Evolutionary conservation across 441 rosid species (phyloP).

Genomic region (Aquilaria agallochum): DNA sequence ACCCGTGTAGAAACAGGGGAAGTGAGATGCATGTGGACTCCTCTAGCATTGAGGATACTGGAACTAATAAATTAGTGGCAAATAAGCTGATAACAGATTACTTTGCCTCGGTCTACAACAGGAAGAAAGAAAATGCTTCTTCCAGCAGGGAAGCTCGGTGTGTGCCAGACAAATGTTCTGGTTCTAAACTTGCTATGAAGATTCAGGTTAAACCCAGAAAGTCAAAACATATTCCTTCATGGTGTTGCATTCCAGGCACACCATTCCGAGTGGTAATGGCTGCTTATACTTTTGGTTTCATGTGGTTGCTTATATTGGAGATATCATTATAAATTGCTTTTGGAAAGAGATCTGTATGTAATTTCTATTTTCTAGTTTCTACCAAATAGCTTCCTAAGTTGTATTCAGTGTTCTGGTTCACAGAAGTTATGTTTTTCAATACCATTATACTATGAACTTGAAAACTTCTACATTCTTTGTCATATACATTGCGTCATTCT

Average conservation of each 20-base stretch:
- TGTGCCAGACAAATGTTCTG: constrained; percentile 31
- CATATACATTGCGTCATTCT: constrained; percentile 7
- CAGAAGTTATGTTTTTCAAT: neutral
- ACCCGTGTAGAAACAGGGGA: constrained; percentile 21
- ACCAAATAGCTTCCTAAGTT: too few relatives aligned
- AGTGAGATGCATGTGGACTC: constrained; percentile 30
- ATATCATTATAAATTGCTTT: too few relatives aligned
- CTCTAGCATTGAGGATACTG: constrained; percentile 31
- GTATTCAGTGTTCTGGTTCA: constrained; percentile 7
- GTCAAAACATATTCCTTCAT: constrained; percentile 56
- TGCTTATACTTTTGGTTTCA: neutral
- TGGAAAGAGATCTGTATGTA: too few relatives aligned
- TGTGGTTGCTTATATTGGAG: too few relatives aligned
- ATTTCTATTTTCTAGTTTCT: too few relatives aligned
- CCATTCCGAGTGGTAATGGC: constrained; percentile 84
- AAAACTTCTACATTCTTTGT: too few relatives aligned
- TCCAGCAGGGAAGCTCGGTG: constrained; percentile 23
- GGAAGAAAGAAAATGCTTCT: constrained; percentile 30
- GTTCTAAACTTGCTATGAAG: constrained; percentile 27
- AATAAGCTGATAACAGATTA: constrained; percentile 89
- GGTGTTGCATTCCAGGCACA: constrained; percentile 86
- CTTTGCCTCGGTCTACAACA: constrained; percentile 44
- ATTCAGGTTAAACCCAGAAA: constrained; percentile 38
- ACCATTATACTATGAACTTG: too few relatives aligned
- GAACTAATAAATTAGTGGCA: constrained; percentile 35